These are phyloP conservation scores for Dalbergia cultrata DNA, from an alignment of 306 rosid genomes.

Conservation along the genomic window DNA sequence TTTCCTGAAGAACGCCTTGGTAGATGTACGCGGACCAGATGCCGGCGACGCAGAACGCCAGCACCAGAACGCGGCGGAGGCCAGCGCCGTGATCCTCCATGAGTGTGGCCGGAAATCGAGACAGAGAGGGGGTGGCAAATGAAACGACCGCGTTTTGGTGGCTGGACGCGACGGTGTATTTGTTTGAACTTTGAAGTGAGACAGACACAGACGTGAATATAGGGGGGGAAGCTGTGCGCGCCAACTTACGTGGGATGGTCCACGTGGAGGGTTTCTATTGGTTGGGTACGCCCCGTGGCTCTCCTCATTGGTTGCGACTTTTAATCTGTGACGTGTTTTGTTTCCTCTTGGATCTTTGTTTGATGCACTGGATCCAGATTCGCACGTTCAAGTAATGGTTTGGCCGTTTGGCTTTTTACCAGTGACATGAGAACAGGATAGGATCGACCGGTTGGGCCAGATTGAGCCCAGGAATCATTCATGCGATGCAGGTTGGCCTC, in stretches of 20 bases:
- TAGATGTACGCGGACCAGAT: constrained; percentile 83
- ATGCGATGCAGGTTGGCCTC: too few relatives aligned
- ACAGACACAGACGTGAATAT: neutral
- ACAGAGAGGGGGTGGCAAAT: neutral
- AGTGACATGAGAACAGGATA: too few relatives aligned
- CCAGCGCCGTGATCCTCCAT: constrained; percentile 79
- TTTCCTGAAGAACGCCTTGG: constrained; percentile 84
- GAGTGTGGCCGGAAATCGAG: constrained; percentile 45
- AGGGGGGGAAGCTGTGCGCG: constrained; percentile 20
- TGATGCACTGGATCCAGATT: too few relatives aligned
- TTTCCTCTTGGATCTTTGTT: neutral
- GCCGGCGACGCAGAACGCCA: constrained; percentile 72
- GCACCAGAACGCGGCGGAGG: constrained; percentile 59
- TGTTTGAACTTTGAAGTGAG: neutral
- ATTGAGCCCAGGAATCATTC: too few relatives aligned
- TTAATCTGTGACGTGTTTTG: neutral
- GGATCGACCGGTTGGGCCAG: too few relatives aligned
- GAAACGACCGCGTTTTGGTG: neutral
- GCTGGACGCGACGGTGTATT: neutral
- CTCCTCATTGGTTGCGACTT: constrained; percentile 55
- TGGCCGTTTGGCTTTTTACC: too few relatives aligned
- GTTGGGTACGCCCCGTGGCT: neutral
- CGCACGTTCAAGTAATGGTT: too few relatives aligned
- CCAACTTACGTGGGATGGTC: constrained; percentile 47
- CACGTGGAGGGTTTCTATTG: constrained; percentile 66